Base-by-base conservation (phyloP, 1,139 yeast genomes). In the Geotrichum macrosporum region DNA sequence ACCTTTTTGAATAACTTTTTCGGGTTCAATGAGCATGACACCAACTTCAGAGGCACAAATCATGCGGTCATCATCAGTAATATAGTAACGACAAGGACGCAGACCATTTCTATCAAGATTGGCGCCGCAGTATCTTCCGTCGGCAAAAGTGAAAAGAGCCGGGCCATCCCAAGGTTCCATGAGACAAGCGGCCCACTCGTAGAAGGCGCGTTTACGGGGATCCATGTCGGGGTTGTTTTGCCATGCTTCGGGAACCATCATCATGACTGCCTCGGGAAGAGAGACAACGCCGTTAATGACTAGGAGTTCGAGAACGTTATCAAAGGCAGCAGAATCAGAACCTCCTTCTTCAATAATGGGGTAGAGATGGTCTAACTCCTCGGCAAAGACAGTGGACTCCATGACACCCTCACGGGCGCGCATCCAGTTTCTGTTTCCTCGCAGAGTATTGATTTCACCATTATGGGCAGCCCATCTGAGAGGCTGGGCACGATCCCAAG, bases 91-190 rank as follows among this genome's bases (percentile, higher is more conserved):
- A 73, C 98, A 92, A 40, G 98, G 98, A 72, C 98, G 84, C 62
- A 92, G 77, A 57, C 98, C 98, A 66, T 92, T 92, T 72, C 98
- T 80, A 70, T 92, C 98, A 59, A 92, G 77, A 66, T 89, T 89
- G 46, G 98, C 98, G 72, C 98, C 98, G 71, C 96, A 87, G 75
- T 86, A 92, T 62, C 97, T 78, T 56, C 95, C 97, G 67, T 92
- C 97, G 31, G 97, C 94, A 69, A 92, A 92, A 4, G 38, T 88
- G 73, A 92, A 86, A 59, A 92, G 74, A 35, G 97, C 97, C 31
- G 98, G 98, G 57, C 98, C 98, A 71, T 92, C 98, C 98, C 98
- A 92, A 18, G 98, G 97, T 72, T 92, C 98, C 96, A 92, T 92
- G 58, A 89, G 72, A 71, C 96, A 88, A 15, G 98, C 96, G 42